These are phyloP conservation scores for Eragrostis curvula DNA, from an alignment of 176 grass and related monocot genomes.

Conservation along the genomic window DNA sequence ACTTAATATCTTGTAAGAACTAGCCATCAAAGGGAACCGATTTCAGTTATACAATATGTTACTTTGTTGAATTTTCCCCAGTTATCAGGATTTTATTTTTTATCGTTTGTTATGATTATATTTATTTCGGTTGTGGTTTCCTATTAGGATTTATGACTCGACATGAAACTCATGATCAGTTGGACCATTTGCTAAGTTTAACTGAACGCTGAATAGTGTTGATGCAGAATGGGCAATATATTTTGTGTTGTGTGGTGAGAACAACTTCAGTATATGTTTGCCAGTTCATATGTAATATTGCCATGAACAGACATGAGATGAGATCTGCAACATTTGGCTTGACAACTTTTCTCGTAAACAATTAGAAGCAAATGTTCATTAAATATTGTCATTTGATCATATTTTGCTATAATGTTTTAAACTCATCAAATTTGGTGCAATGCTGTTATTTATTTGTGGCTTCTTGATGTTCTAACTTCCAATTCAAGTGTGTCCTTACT, in stretches of 20 bases:
- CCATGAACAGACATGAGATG: not conserved
- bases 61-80: not conserved
- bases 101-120: not conserved
- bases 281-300: not conserved
- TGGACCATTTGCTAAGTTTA: not conserved
- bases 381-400: not conserved
- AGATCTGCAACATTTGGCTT: not conserved
- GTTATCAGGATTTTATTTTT: not conserved
- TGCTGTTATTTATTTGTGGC: not conserved
- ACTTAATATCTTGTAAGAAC: not conserved
- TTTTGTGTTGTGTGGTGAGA: not conserved
- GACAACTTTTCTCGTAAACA: not conserved
- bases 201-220: not conserved
- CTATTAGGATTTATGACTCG: not conserved
- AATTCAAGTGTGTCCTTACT: not conserved
- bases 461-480: not conserved
- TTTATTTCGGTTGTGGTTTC: not conserved
- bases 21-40: not conserved
- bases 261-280: not conserved
- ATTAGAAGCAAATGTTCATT: not conserved
- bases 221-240: not conserved
- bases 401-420: not conserved
- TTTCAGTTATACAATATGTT: conserved; percentile 15
- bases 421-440: not conserved
- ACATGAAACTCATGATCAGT: conserved; percentile 2